Conservation (phyloP, 2,329 filamentous ascomycete species). For the Periconia digitata region DNA sequence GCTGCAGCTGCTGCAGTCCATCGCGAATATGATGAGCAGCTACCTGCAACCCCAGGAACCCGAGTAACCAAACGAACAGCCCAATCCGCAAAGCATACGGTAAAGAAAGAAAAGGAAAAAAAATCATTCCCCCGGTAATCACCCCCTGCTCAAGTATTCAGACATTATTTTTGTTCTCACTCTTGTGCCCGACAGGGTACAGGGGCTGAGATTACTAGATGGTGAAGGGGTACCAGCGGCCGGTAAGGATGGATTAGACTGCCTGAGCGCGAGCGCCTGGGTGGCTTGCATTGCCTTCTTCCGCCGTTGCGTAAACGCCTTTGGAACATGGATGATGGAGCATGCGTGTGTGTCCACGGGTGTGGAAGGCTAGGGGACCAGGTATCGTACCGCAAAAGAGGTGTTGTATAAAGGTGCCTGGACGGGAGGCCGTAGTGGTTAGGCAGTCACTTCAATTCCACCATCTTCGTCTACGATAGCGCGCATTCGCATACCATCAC, state of each 20-base stretch:
- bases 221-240: slow-evolving; percentile 12
- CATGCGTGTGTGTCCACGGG: background rate
- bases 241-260: background rate
- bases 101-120: background rate
- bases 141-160: background rate
- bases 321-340: background rate
- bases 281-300: slow-evolving; percentile 17
- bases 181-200: slow-evolving; percentile 12
- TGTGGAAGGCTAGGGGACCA: background rate
- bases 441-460: slow-evolving; percentile 15
- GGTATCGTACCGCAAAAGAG: slow-evolving; percentile 5
- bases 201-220: slow-evolving; percentile 33
- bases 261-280: background rate
- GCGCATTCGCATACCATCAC: background rate
- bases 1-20: no score
- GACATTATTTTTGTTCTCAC: background rate
- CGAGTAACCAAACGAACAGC: no score
- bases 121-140: background rate
- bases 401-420: slow-evolving; percentile 37
- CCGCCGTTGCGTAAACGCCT: slow-evolving; percentile 8
- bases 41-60: no score
- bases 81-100: no score
- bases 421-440: slow-evolving; percentile 15
- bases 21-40: no score
- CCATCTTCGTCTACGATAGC: no score